Percentiles rank a stretch among this genome's conserved stretches.
These are phyloP conservation scores for Byssoonygena ceratinophila DNA, from an alignment of 2,329 filamentous ascomycete species.

Conservation along the genomic window DNA sequence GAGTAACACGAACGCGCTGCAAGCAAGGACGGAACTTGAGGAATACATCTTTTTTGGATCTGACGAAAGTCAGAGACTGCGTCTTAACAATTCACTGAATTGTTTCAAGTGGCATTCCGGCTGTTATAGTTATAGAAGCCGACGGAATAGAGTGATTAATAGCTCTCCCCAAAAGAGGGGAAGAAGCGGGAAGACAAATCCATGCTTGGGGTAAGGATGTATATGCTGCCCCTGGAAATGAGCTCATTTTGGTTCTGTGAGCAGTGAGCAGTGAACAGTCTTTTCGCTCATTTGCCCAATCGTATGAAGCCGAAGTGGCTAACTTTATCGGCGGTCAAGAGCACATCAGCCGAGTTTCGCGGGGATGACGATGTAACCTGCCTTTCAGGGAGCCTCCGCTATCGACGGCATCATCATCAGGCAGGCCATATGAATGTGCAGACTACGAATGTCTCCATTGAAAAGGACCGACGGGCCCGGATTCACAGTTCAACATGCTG, in stretches of 20 bases:
- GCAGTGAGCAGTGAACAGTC: not conserved
- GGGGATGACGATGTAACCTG: slow-evolving; percentile 1
- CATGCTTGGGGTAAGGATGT: not conserved
- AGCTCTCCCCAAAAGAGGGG: not conserved
- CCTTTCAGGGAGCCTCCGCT: not conserved
- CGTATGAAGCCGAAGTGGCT: not conserved
- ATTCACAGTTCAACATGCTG: no score
- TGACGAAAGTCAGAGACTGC: not conserved
- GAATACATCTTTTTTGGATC: not conserved
- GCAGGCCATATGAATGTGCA: no score
- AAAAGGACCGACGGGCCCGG: no score
- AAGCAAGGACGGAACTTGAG: not conserved
- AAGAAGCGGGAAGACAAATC: not conserved
- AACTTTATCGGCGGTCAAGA: not conserved
- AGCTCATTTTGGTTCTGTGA: not conserved
- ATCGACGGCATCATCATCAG: no score
- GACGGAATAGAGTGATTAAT: not conserved
- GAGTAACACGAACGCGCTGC: not conserved
- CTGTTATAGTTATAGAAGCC: not conserved
- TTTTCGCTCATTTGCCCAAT: not conserved
- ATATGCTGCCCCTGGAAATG: not conserved
- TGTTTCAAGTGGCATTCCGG: not conserved
- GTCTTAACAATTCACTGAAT: not conserved
- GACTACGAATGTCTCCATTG: no score
- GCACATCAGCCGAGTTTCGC: not conserved